Base-by-base conservation (phyloP, 2,329 filamentous ascomycete genomes). In the Periconia macrospinosa region DNA sequence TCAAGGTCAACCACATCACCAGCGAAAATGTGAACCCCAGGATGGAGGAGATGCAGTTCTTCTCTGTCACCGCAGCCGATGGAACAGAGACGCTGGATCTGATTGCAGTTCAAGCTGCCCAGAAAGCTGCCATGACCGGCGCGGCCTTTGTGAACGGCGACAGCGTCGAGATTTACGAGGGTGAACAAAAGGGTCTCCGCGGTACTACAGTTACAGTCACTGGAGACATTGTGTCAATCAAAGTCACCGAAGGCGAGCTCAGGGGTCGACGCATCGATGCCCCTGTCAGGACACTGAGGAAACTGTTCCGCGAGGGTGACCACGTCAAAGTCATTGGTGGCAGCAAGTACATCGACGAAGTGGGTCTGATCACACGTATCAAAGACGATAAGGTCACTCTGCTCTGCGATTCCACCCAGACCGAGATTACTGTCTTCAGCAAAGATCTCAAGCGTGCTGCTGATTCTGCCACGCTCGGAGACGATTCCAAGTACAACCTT, bases 301-400 rank as follows among this genome's bases (percentile, higher is more conserved):
- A 99, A 76, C 85, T 91, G 30, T 99, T 99, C 82, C 86, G 84
- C 60, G 84, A 92, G 57, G 94, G 94, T 80, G 94, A 99, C 68
- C 94, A 99, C 70, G 94, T 99, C 79, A 97, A 97, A 79, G 94
- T 99, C 62, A 96, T 97, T 70, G 93, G 94, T 51, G 93, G 92
- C 40, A 96, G 92, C 77, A 89, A 91, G 65, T 97, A 92, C 73
- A 86, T 90, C 51, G 94, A 97, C 65, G 94, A 99, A 76, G 89
- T 97, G 43, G 94, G 94, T 75, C 96, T 97, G 85, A 92, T 99
- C 48, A 92, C 97, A 60, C 91, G 91, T 72, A 94, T 97, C 61
- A 88, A 86, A 46, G 91, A 96, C 55, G 94, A 99, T 71, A 87
- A 90, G 40, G 92, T 99, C 53, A 97, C 94, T 1, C 80, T 99